Conservation (phyloP, 1,139 yeast species). For the Zygoascus sp. region DNA sequence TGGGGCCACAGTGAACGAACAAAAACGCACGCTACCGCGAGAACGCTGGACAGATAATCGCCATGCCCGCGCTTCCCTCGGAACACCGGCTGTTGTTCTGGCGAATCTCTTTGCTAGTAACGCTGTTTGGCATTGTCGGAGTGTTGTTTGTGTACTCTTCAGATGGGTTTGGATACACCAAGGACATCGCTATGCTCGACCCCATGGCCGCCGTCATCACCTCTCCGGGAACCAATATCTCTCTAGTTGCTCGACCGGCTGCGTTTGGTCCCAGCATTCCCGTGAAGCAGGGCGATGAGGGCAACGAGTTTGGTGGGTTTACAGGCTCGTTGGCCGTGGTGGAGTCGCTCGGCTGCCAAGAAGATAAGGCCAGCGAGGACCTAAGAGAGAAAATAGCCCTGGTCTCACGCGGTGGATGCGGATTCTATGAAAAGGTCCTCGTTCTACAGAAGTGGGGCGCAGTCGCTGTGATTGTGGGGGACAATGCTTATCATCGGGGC, state of each 20-base stretch:
- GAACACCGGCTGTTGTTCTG: conserved; percentile 5
- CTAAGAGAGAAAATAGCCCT: conserved; percentile 33
- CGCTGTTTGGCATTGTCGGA: conserved; percentile 1
- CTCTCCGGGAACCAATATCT: conserved; percentile 27
- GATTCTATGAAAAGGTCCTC: conserved; percentile 37
- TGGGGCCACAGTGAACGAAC: too few relatives aligned
- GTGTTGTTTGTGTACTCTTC: conserved; percentile 2
- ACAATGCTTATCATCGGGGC: conserved; percentile 34
- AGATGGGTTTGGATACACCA: conserved; percentile 9
- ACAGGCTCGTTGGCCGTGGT: conserved; percentile 25
- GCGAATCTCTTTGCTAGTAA: conserved; percentile 5
- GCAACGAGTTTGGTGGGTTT: conserved; percentile 20
- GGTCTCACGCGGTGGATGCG: conserved; percentile 39
- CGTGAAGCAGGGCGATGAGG: conserved; percentile 9
- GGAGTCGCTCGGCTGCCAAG: conserved; percentile 22
- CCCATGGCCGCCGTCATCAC: conserved; percentile 29
- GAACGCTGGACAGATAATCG: too few relatives aligned
- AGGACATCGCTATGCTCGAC: conserved; percentile 24
- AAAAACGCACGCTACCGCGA: too few relatives aligned
- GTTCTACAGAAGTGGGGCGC: conserved; percentile 39
- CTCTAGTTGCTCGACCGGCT: conserved; percentile 35
- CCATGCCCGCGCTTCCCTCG: not conserved
- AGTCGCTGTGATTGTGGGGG: conserved; percentile 40
- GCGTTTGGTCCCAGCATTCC: conserved; percentile 35
- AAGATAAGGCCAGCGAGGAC: conserved; percentile 20